Conservation (phyloP, 768 basidiomycete species). For the Lactarius vividus region DNA sequence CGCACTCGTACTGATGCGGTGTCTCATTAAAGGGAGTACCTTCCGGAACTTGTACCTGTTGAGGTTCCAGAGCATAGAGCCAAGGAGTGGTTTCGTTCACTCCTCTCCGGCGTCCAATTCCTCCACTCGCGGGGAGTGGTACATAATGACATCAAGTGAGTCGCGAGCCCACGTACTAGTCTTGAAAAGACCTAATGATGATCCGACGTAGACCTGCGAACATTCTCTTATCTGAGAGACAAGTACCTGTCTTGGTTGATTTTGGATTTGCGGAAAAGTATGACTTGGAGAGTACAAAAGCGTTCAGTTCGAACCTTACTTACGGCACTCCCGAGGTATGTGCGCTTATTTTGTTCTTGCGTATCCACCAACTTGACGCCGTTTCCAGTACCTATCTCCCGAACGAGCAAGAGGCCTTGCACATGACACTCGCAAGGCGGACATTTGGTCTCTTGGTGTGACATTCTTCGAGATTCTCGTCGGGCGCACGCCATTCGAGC, state of each 20-base stretch:
- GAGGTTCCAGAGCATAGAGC: conserved; percentile 80
- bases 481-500: conserved; percentile 90
- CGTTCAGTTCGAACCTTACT: conserved; percentile 79
- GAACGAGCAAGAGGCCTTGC: conserved; percentile 84
- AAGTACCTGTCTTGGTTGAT: conserved; percentile 87
- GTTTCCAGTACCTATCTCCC: conserved; percentile 80
- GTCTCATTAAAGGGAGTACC: conserved; percentile 66
- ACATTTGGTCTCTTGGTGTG: conserved; percentile 80
- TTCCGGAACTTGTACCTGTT: conserved; percentile 84
- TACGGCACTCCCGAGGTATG: conserved; percentile 89
- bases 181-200: conserved; percentile 4
- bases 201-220: conserved; percentile 71
- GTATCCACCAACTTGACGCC: not conserved
- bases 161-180: conserved; percentile 22
- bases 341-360: not conserved
- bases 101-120: conserved; percentile 80
- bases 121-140: conserved; percentile 81
- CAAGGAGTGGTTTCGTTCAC: conserved; percentile 75
- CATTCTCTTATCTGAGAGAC: conserved; percentile 76
- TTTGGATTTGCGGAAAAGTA: conserved; percentile 96
- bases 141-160: conserved; percentile 93
- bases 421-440: conserved; percentile 93
- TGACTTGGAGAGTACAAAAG: conserved; percentile 55
- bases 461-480: conserved; percentile 94
- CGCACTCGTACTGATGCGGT: not conserved